phyloP scores from a whole-genome alignment of 1,284 basidiomycete genomes.

The Tremellales sp. region DNA sequence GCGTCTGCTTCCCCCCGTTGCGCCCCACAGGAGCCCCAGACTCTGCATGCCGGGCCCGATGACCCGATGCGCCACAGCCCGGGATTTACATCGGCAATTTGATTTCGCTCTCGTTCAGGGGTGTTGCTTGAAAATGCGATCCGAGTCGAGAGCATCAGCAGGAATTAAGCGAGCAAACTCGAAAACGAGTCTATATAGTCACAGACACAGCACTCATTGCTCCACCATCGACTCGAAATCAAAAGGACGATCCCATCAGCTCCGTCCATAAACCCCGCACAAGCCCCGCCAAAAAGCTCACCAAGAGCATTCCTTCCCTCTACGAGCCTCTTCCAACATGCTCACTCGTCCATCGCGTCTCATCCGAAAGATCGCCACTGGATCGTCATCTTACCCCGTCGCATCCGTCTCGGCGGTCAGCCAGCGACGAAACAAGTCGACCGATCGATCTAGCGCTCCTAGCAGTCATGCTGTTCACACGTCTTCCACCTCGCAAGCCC shows the following conservation, averaged over 20 bases:
- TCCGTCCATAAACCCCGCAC: slow-evolving; percentile 13
- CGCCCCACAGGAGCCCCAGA: too few species aligned
- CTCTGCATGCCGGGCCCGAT: too few species aligned
- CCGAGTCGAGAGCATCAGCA: too few species aligned
- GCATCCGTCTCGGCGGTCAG: slow-evolving; percentile 15
- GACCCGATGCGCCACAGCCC: too few species aligned
- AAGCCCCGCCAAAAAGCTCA: slow-evolving; percentile 4
- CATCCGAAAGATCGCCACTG: slow-evolving; percentile 22
- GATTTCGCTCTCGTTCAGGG: too few species aligned
- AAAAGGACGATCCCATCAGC: slow-evolving; percentile 12
- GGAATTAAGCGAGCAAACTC: too few species aligned
- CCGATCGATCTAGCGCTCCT: slow-evolving; percentile 11
- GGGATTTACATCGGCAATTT: too few species aligned
- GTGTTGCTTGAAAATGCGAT: too few species aligned
- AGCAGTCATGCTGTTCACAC: slow-evolving; percentile 25
- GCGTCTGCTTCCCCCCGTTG: too few species aligned
- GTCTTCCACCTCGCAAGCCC: slow-evolving; percentile 24
- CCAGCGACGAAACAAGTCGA: slow-evolving; percentile 27
- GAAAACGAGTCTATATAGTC: too few species aligned
- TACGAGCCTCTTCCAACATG: slow-evolving; percentile 23
- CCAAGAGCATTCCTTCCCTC: background rate
- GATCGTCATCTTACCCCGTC: slow-evolving; percentile 17
- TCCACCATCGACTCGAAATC: slow-evolving; percentile 1
- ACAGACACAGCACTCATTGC: slow-evolving; percentile 1
- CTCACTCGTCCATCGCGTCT: slow-evolving; percentile 33